Evolutionary conservation across 2,329 filamentous ascomycete genomes (phyloP).

Genomic region (Talaromyces sp.): DNA sequence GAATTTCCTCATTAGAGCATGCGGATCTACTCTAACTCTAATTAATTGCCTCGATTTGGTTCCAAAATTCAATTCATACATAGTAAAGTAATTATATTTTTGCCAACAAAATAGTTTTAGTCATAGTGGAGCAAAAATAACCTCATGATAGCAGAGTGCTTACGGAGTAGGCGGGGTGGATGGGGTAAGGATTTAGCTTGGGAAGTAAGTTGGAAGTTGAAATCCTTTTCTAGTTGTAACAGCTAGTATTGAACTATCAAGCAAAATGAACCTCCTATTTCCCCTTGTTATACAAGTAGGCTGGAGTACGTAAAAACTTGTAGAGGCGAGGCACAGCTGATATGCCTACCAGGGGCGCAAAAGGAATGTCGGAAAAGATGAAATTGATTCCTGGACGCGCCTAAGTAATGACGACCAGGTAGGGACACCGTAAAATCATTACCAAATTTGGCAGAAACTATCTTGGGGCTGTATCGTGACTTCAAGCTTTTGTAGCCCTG

Average conservation of each 20-base stretch:
- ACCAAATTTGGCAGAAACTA: neutral
- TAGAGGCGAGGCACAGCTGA: neutral
- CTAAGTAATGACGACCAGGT: neutral
- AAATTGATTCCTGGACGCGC: neutral
- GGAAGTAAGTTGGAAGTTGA: neutral
- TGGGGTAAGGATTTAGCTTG: neutral
- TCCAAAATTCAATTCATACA: neutral
- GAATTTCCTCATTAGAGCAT: neutral
- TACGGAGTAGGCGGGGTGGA: neutral
- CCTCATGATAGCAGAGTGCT: neutral
- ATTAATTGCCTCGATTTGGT: neutral
- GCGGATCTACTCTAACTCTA: neutral
- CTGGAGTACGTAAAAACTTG: neutral
- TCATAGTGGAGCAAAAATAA: neutral
- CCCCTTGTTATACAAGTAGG: neutral
- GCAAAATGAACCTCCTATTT: neutral
- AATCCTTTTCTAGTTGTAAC: neutral
- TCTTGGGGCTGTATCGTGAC: neutral
- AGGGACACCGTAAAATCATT: neutral
- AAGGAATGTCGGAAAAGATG: neutral
- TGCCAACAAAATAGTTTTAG: neutral
- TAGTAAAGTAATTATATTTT: neutral
- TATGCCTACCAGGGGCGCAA: neutral
- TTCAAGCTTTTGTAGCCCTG: neutral
- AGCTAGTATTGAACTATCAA: neutral